Conservation (phyloP, 352 stramenopile genomes). For the Globisporangium ultimum region DNA sequence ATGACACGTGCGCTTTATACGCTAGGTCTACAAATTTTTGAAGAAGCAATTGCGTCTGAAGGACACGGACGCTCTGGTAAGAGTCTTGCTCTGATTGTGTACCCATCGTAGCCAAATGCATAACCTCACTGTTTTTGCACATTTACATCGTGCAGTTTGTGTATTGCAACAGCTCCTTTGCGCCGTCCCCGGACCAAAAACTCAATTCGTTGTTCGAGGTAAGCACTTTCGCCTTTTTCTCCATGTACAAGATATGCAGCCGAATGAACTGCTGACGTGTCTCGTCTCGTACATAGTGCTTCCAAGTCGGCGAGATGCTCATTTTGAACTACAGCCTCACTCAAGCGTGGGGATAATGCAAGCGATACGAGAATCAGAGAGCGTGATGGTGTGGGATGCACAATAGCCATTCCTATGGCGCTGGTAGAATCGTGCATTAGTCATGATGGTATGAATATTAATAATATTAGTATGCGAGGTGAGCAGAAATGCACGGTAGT, state of each 20-base stretch:
- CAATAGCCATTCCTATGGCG: no score
- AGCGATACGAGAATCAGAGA: not conserved
- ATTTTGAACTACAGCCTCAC: slow-evolving; percentile 88
- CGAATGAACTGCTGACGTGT: not conserved
- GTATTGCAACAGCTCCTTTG: slow-evolving; percentile 87
- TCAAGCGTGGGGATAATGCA: slow-evolving; percentile 69
- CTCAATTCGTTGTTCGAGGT: slow-evolving; percentile 78
- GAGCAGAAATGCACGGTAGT: not conserved
- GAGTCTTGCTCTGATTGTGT: not conserved
- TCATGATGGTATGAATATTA: slow-evolving; percentile 9
- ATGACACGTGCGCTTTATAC: not conserved
- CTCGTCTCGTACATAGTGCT: slow-evolving; percentile 37
- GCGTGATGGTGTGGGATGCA: not conserved
- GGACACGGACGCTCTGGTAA: slow-evolving; percentile 66
- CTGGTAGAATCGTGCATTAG: not conserved
- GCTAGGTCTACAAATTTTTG: slow-evolving; percentile 81
- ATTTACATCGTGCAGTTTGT: slow-evolving; percentile 50
- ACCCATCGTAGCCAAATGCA: not conserved
- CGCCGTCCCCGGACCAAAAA: slow-evolving; percentile 76
- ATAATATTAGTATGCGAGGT: slow-evolving; percentile 6
- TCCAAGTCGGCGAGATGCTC: slow-evolving; percentile 74
- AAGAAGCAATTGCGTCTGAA: slow-evolving; percentile 80
- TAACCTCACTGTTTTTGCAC: no score
- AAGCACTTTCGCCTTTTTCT: not conserved
- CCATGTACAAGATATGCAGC: not conserved